These are phyloP conservation scores for Alternaria gaisen DNA, from an alignment of 2,329 filamentous ascomycete species.

Conservation along the genomic window DNA sequence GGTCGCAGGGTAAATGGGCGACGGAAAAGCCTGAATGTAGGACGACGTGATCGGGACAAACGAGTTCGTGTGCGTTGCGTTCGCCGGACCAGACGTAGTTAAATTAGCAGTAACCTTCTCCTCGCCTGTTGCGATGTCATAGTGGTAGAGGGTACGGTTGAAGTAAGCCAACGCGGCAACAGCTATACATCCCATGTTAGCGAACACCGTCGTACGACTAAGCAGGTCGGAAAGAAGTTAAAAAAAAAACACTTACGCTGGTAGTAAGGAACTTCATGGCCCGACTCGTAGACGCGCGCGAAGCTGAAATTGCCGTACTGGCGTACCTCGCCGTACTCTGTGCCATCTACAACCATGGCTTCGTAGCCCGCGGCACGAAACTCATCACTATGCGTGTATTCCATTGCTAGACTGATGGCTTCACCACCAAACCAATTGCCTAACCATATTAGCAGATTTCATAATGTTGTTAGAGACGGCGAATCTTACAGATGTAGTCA, in stretches of 20 bases:
- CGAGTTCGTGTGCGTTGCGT: conserved; percentile 53
- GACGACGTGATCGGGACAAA: conserved; percentile 46
- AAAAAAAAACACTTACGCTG: conserved; percentile 37
- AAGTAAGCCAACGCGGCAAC: conserved; percentile 49
- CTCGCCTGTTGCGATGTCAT: conserved; percentile 49
- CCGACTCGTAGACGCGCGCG: conserved; percentile 50
- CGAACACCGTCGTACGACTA: neutral
- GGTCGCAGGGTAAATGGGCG: conserved; percentile 26
- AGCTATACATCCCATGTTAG: conserved; percentile 7
- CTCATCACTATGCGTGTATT: conserved; percentile 47
- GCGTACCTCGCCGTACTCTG: conserved; percentile 53
- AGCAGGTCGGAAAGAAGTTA: neutral
- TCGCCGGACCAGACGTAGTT: conserved; percentile 43
- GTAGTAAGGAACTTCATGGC: conserved; percentile 55
- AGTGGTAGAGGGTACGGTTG: conserved; percentile 49
- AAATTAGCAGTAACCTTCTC: conserved; percentile 46
- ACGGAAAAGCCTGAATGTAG: conserved; percentile 13
- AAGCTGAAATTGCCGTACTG: conserved; percentile 55
- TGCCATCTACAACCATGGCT: conserved; percentile 49
- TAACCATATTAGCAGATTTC: conserved; percentile 9
- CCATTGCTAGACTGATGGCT: conserved; percentile 47
- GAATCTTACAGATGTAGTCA: conserved; percentile 51
- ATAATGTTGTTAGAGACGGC: too few relatives aligned
- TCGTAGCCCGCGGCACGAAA: conserved; percentile 41
- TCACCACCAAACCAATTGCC: conserved; percentile 53